phyloP scores from a whole-genome alignment of 768 basidiomycete species.

The Mrakia frigida region DNA sequence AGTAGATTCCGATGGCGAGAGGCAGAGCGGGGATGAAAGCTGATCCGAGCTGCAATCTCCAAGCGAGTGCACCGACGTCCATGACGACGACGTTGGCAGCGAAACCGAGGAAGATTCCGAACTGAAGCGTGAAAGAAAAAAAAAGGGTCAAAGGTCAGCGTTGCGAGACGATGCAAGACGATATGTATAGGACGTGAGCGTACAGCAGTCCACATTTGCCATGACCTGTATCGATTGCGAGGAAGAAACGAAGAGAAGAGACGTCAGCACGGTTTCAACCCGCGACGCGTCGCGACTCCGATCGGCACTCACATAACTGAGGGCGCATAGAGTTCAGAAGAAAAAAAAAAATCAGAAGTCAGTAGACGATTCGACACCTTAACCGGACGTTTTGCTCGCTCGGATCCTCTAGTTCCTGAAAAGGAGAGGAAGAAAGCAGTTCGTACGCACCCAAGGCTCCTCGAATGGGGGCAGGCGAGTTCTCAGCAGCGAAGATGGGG shows the following conservation, averaged over 20 bases:
- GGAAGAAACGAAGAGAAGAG: too few species aligned
- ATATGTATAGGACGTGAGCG: too few species aligned
- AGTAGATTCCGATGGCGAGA: conserved; percentile 47
- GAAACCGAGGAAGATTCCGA: conserved; percentile 65
- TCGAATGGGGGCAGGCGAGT: conserved; percentile 71
- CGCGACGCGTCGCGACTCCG: too few species aligned
- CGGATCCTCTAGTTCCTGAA: background rate
- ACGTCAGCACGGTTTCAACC: too few species aligned
- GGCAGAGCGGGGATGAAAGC: conserved; percentile 43
- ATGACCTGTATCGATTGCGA: background rate
- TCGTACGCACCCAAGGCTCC: conserved; percentile 45
- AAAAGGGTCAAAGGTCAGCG: background rate
- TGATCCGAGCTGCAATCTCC: conserved; percentile 70
- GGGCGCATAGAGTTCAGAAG: background rate
- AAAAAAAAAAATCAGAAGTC: background rate
- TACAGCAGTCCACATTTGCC: conserved; percentile 91
- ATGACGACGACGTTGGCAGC: conserved; percentile 27
- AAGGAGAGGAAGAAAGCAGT: too few species aligned
- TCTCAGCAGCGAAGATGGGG: conserved; percentile 49
- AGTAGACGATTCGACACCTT: too few species aligned
- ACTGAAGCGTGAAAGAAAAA: conserved; percentile 37
- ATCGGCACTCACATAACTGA: conserved; percentile 22
- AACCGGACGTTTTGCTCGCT: too few species aligned
- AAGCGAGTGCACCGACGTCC: conserved; percentile 56
- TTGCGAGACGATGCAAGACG: too few species aligned